Evolutionary conservation across 164 flowering plant species (phyloP), one percentile per base, ranked within the genome.

Genomic region (Stephania yunnanensis): DNA sequence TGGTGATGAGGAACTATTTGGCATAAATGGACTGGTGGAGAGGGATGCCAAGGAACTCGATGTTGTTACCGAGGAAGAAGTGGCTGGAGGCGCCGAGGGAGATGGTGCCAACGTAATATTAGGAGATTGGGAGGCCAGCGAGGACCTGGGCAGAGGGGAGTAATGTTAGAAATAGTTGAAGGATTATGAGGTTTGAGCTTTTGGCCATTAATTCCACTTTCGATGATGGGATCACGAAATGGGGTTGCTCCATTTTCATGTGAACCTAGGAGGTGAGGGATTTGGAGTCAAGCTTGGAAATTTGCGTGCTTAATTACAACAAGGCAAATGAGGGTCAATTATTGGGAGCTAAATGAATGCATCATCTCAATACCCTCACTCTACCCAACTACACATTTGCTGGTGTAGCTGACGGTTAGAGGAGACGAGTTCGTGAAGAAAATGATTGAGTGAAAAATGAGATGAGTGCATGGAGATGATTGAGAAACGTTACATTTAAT

Each of bases 11-110:
- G 78, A 91, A 94, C 74, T 94, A 97, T 78, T 94, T 97, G 52
- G 98, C 97, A 84, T 95, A 97, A 79, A 95, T 85, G 42, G 97
- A 87, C 44, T 95, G 95, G 82, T 93, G 87, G 71, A 95, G 90
- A 12, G 98, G 98, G 12, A 90, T 78, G 42, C 89, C 89, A 0
- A 94, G 93, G 81, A 95, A 95, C 72, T 95, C 98, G 74, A 95
- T 83, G 78, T 95, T 95, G 46, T 76, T 97, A 70, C 97, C 98
- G 78, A 90, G n/a, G 90, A 89, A 92, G 80, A 95, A 80, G 20
- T 91, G 90, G 72, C 97, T 97, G 73, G 86, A 85, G 74, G 92
- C 79, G 10, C 90, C 88, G 31, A 91, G 80, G 0, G 89, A 97
- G 65, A 86, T 93, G 73, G 95, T 92, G 9, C 85, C 97, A 73